Conservation (phyloP, 148 eudicot species). For the Rhododendron williamsianum region DNA sequence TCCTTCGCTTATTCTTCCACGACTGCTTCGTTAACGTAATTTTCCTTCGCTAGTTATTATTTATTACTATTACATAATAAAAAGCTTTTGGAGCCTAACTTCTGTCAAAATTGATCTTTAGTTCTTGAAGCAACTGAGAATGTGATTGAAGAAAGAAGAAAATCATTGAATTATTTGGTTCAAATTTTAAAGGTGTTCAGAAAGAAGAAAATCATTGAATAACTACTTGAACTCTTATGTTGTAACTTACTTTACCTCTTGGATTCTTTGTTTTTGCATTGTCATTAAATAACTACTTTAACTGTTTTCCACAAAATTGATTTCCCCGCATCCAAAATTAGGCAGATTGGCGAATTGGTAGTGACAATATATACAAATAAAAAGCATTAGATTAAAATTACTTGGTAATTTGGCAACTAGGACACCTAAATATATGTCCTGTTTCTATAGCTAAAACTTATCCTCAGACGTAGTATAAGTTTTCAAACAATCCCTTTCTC, state of each 20-base stretch:
- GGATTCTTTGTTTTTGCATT: background rate
- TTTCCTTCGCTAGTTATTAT: background rate
- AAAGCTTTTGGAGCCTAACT: background rate
- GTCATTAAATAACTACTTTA: background rate
- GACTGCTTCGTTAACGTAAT: conserved; percentile 88
- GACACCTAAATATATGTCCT: background rate
- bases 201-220: background rate
- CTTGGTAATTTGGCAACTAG: background rate
- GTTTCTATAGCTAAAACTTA: background rate
- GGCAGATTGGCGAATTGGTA: background rate
- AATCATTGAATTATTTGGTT: background rate
- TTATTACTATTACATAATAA: background rate
- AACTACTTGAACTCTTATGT: background rate
- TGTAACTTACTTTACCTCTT: background rate
- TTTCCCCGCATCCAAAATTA: background rate
- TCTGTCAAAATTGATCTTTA: background rate
- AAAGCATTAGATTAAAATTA: background rate
- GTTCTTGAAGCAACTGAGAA: background rate
- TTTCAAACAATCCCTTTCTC: background rate
- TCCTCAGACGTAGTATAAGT: background rate
- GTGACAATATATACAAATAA: background rate
- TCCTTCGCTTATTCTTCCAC: conserved; percentile 79
- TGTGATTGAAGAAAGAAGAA: too few species aligned
- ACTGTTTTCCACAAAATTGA: background rate
- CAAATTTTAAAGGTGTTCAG: background rate